Base-by-base conservation (phyloP, 192 early-diverging fungal species). In the Coemansia sp. region DNA sequence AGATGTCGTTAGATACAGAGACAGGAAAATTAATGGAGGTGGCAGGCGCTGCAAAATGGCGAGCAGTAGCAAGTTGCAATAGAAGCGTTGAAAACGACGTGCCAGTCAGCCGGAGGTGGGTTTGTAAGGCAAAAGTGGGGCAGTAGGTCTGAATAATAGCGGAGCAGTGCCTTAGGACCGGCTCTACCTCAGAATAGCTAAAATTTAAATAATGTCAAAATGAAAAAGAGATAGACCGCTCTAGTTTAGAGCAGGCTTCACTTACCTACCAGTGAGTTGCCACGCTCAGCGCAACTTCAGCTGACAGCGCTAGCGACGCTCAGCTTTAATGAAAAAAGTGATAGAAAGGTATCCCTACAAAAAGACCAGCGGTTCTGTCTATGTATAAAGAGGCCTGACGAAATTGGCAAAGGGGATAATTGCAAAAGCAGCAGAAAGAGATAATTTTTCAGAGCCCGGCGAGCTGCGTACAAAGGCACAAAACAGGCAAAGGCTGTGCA, bases 111-210 rank as follows among this genome's bases (percentile, higher is more conserved):
- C 48, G 24, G 48, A 26, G 5, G 51, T 45, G 43, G 9, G 51
- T 55, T 26, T 31, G 51, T 28, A n/a, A 28, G 51, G 26, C 51
- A 26, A 33, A 55, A 31, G 26, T 55, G 26, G 31, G 24, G 63
- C 63, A 65, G 63, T 65, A 65, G 39, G 38, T 21, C 51, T 14
- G 40, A 65, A 65, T 65, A 56, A 9, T 39, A n/a, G 37, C 37
- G 16, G 45, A 21, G 48, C 23, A 10, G 13, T 62, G 48, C 62
- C 33, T 31, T 37, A 37, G 34, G 46, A 21, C 38, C 13, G 14
- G 51, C 48, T 51, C 48, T 13, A 28, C 9, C 14, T 26, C 3
- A 13, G 18, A 23, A 23, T 5, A 51, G 48, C 23, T 28, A 51
- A 51, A 51, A 10, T 31, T 31, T 4, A 3, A 31, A 4, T 14